Evolutionary conservation across 108 stramenopile species (phyloP), one percentile per base, ranked within the genome.

Genomic region (Conticribra weissflogii): DNA sequence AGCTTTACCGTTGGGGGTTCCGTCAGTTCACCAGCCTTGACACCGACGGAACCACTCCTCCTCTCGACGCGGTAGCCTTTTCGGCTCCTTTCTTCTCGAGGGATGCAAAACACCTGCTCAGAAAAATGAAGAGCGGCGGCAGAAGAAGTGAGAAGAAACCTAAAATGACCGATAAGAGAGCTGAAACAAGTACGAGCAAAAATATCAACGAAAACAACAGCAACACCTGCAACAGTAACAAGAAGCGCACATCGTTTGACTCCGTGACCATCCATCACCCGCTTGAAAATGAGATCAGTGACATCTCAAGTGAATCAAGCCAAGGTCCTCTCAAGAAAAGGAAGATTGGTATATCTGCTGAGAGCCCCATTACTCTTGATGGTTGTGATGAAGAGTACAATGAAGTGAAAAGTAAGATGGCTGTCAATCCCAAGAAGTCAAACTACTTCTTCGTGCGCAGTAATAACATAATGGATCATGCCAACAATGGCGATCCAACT

Each of bases 1-100:
- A 87, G 76, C 81, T 87, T 3, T 84, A 84, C 49, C 78, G 83
- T 12, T 78, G 68, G 68, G 76, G 69, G 3, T 78, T 78, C 32
- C 70, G 70, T 3, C 70, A 71, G 46, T 41, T 41, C 36, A 41
- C 36, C 5, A 9, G 8, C 12, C 36, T 12, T 41, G 36, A 41
- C 12, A 41, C 36, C 8, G 36, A 41, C 12, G 36, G 36, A 5
- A 41, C 8, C 12, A 5, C 36, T 12, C 8, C 36, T 41, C 36
- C 36, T 41, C 12, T 41, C 8, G 36, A 41, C 12, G 36, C 36
- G 8, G 36, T 41, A 9, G 36, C 36, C 12, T 41, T 41, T 41
- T 41, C 36, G 36, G 36, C 36, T 12, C 36, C 36, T 9, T 41
- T 41, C 36, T 41, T 41, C 36, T 9, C 5, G 36, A 41, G 36